phyloP scores from a whole-genome alignment of 129 eudicot genomes.

The Smallanthus sonchifolius region DNA sequence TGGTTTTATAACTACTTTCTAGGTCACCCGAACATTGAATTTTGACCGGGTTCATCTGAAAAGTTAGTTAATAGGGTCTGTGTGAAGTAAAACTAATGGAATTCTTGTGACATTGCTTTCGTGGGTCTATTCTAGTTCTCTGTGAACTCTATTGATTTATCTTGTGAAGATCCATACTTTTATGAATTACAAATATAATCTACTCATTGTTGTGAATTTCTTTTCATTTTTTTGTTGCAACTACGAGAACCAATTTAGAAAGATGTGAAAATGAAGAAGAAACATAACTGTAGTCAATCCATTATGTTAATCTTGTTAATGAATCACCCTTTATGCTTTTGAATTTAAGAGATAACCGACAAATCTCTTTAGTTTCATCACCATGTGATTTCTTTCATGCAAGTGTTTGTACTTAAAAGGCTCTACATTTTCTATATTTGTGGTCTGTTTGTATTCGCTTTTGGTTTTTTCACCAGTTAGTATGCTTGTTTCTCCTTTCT shows the following conservation, averaged over 20 bases:
- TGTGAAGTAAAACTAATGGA: background rate
- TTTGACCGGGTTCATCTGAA: background rate
- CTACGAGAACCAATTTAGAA: background rate
- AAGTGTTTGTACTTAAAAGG: constrained; percentile 9
- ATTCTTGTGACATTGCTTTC: background rate
- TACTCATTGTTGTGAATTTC: background rate
- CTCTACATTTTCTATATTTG: background rate
- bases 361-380: background rate
- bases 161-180: background rate
- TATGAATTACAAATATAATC: background rate
- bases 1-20: background rate
- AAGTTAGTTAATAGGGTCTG: background rate
- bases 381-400: background rate
- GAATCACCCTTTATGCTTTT: constrained; percentile 8
- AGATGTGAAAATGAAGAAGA: background rate
- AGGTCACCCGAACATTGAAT: constrained; percentile 1
- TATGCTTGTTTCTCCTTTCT: constrained; percentile 15
- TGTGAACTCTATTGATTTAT: constrained; percentile 5
- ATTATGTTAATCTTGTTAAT: constrained; percentile 7
- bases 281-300: background rate
- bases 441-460: constrained; percentile 5
- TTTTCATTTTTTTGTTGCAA: background rate
- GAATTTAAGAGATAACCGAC: background rate
- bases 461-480: background rate
- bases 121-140: background rate